Conservation (phyloP, 2,329 filamentous ascomycete species). For the Exophiala xenobiotica region DNA sequence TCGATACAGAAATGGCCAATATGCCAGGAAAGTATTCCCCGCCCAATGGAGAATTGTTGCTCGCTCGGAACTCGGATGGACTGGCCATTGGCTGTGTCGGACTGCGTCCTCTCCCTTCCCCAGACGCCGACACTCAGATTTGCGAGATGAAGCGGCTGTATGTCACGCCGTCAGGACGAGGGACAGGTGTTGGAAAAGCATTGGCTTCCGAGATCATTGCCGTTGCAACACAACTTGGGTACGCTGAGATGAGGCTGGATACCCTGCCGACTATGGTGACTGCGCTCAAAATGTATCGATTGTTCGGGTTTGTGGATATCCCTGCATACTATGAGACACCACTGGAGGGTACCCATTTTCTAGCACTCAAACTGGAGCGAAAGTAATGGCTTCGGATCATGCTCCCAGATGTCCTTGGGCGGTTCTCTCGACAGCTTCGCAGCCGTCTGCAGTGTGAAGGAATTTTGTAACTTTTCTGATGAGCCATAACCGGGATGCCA, state of each 20-base stretch:
- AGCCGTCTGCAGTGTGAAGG: background rate
- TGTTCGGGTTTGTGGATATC: conserved; percentile 53
- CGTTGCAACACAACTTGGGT: conserved; percentile 49
- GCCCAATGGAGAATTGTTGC: conserved; percentile 49
- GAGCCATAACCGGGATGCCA: no score
- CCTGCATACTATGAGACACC: conserved; percentile 58
- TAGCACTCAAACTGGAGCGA: conserved; percentile 38
- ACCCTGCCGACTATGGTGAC: conserved; percentile 54
- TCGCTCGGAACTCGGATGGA: conserved; percentile 40
- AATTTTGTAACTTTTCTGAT: background rate
- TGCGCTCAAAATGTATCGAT: conserved; percentile 51
- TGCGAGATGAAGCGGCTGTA: conserved; percentile 62
- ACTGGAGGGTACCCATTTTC: conserved; percentile 53
- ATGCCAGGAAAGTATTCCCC: conserved; percentile 57
- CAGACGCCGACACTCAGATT: conserved; percentile 11
- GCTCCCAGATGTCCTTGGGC: background rate
- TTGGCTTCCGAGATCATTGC: conserved; percentile 48
- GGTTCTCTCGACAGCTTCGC: background rate
- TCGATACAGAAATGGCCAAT: conserved; percentile 51
- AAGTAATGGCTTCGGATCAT: background rate
- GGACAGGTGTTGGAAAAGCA: conserved; percentile 50
- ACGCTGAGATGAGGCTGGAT: conserved; percentile 56
- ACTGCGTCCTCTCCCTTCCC: conserved; percentile 20
- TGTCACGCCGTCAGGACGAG: conserved; percentile 48
- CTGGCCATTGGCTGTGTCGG: conserved; percentile 26